Base-by-base conservation (phyloP, 2,329 filamentous ascomycete genomes). In the Fusarium sp. region DNA sequence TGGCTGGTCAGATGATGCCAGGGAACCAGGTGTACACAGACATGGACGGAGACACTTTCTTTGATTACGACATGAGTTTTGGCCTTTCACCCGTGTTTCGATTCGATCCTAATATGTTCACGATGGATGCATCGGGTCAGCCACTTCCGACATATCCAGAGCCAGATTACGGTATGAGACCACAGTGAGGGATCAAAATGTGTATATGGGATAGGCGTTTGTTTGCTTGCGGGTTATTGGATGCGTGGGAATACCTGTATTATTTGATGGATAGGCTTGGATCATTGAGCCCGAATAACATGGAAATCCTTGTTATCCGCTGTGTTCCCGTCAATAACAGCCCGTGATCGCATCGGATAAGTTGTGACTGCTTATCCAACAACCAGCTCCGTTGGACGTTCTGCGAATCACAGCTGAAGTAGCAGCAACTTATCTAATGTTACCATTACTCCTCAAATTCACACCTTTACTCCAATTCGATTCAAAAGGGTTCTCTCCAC, bases 11-110 rank as follows among this genome's bases (percentile, higher is more conserved):
- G 44, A 67, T 73, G 19, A 55, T 62, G 19, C 61, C 57, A 6
- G 69, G 67, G 4, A 69, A 72, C 14, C 71, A 63, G 4, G 60
- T 67, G 0, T 75, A 74, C 13, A 68, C 71, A 17, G 73, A 75
- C 7, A 63, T 75, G 51, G 73, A 74, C 6, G 72, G 73, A 0
- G 73, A 75, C 31, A 62, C 72, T 34, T 75, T 75, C 34, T 75
- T 75, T 19, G 73, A 75, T 31, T 75, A 75, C n/a, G 73, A 74
- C 8, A 75, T 75, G 73, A 75, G 73, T 36, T 75, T 75, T 66
- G 73, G 73, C 6, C 62, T 75, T 1, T 75, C 73, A 15, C 73
- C 73, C 6, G 73, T 75, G 31, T 75, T 75, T 40, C 62, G 70
- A 19, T 75, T 75, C n/a, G 73, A 75, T 38, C 60, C 73, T 6